Percentiles rank a stretch among this genome's conserved stretches.
These are phyloP conservation scores for Elasticomyces elasticus DNA, from an alignment of 495 filamentous ascomycete species.

Conservation along the genomic window DNA sequence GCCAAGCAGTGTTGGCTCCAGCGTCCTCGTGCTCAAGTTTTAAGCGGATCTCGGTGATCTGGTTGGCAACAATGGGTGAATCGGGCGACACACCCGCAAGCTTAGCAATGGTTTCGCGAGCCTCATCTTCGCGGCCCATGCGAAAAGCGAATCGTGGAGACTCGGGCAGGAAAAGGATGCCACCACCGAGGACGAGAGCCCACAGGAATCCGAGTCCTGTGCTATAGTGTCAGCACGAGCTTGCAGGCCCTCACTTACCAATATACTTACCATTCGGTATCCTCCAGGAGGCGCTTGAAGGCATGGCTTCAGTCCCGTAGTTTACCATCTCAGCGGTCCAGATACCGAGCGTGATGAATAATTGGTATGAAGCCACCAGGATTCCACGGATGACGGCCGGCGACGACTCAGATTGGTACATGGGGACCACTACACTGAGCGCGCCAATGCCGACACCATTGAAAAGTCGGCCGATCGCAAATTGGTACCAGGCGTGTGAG, in stretches of 20 bases:
- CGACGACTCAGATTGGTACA: constrained; percentile 29
- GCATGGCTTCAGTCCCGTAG: constrained; percentile 54
- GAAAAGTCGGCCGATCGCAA: constrained; percentile 28
- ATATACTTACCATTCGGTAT: constrained; percentile 10
- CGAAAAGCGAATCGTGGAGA: constrained; percentile 32
- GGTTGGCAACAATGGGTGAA: constrained; percentile 52
- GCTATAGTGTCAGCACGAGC: constrained; percentile 58
- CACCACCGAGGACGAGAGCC: constrained; percentile 60
- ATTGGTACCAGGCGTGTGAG: constrained; percentile 24
- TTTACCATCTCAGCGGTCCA: constrained; percentile 75
- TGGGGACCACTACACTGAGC: constrained; percentile 26
- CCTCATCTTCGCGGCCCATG: constrained; percentile 35
- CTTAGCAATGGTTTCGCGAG: constrained; percentile 57
- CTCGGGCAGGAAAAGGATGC: constrained; percentile 35
- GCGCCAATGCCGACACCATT: constrained; percentile 28
- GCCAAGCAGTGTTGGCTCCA: constrained; percentile 28
- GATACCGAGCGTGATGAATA: constrained; percentile 81
- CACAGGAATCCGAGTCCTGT: constrained; percentile 70
- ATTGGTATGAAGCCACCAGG: constrained; percentile 54
- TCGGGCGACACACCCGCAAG: constrained; percentile 58
- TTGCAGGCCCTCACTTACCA: too few relatives aligned
- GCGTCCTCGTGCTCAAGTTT: constrained; percentile 36
- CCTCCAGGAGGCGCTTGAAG: constrained; percentile 9
- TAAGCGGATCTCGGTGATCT: constrained; percentile 52
- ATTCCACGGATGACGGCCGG: constrained; percentile 27